phyloP scores from a whole-genome alignment of 1,284 basidiomycete species.

The Gymnopus androsaceus region DNA sequence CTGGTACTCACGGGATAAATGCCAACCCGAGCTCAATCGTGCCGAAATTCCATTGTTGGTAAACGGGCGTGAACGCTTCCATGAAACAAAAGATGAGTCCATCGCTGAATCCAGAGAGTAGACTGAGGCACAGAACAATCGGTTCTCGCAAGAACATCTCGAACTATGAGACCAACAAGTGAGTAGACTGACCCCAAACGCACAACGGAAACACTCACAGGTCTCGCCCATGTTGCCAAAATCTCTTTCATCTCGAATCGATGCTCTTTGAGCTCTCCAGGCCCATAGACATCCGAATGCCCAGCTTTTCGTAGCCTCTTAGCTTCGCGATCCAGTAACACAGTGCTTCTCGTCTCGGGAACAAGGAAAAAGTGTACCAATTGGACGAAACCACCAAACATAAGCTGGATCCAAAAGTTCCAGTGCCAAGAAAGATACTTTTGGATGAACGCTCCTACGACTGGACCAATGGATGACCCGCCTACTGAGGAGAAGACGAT shows the following conservation, averaged over 20 bases:
- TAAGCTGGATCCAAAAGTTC: conserved; percentile 24
- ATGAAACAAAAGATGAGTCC: conserved; percentile 24
- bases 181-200: not conserved
- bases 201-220: not conserved
- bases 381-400: conserved; percentile 19
- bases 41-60: conserved; percentile 20
- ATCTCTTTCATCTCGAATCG: conserved; percentile 9
- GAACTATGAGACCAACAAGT: conserved; percentile 5
- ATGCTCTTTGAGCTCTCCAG: conserved; percentile 9
- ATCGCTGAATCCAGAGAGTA: conserved; percentile 21
- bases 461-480: conserved; percentile 20
- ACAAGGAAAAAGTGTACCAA: conserved; percentile 18
- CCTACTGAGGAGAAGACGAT: conserved; percentile 23
- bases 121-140: conserved; percentile 23
- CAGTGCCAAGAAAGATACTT: conserved; percentile 19
- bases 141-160: conserved; percentile 23
- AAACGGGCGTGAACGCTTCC: conserved; percentile 20
- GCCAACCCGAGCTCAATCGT: conserved; percentile 16
- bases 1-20: conserved; percentile 19
- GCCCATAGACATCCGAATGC: not conserved
- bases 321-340: conserved; percentile 20
- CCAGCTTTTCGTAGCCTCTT: conserved; percentile 16
- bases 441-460: conserved; percentile 21
- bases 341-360: conserved; percentile 20
- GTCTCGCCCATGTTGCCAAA: conserved; percentile 10